A percentile compares a stretch with the other conserved stretches of the same genome.
Conservation (phyloP, 176 grass and related monocot genomes). For the Eremochloa ophiuroides region DNA sequence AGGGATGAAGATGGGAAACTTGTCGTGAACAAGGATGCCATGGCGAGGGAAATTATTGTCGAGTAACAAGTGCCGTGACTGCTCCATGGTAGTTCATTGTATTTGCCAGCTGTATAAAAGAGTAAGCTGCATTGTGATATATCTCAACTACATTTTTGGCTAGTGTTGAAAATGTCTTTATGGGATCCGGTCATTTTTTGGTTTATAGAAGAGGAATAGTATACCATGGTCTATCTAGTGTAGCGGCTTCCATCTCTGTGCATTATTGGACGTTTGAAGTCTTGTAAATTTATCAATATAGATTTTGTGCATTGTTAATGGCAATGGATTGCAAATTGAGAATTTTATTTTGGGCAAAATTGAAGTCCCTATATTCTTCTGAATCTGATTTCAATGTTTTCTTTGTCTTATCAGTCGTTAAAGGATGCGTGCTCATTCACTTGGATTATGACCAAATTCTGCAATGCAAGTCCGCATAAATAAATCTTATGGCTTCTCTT, state of each 20-base stretch:
- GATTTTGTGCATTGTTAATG: background rate
- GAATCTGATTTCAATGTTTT: background rate
- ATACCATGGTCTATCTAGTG: background rate
- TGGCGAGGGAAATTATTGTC: slow-evolving; percentile 55
- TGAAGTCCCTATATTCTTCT: background rate
- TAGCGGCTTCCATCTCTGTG: slow-evolving; percentile 5
- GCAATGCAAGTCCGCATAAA: background rate
- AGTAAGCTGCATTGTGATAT: background rate
- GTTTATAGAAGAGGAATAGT: background rate
- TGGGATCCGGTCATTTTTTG: background rate
- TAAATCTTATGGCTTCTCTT: too few species aligned
- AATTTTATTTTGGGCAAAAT: background rate
- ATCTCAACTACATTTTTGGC: background rate
- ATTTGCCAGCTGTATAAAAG: slow-evolving; percentile 16
- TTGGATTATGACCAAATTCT: background rate
- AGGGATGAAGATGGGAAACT: slow-evolving; percentile 61
- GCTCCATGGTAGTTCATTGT: slow-evolving; percentile 13
- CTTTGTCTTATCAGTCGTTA: background rate
- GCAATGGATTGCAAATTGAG: background rate
- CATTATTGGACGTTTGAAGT: slow-evolving; percentile 7
- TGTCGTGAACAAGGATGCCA: slow-evolving; percentile 65
- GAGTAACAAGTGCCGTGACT: background rate
- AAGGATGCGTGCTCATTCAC: background rate
- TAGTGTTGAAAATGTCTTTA: background rate
- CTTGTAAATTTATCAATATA: slow-evolving; percentile 4